phyloP scores from a whole-genome alignment of 345 rosid species.

The Hibiscus tridactylites region DNA sequence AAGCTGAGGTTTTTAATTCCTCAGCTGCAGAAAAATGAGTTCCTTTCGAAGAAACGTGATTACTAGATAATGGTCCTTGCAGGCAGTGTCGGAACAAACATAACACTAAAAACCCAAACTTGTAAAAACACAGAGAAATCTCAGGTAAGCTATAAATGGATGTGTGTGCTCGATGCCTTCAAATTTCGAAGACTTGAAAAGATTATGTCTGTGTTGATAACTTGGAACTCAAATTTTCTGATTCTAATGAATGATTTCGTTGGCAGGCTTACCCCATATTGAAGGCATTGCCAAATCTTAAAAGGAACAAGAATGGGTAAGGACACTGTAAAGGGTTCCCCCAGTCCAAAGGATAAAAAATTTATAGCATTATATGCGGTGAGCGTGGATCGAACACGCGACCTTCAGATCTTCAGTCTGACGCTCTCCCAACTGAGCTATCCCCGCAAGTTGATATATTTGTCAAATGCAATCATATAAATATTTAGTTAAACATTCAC shows the following conservation, averaged over 20 bases:
- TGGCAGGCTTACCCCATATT: neutral
- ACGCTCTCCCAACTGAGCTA: conserved; percentile 67
- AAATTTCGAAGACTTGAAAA: neutral
- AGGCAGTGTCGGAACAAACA: too few relatives aligned
- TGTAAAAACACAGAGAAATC: too few relatives aligned
- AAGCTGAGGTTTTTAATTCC: too few relatives aligned
- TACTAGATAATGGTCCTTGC: too few relatives aligned
- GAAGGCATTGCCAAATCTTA: neutral
- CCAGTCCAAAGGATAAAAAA: neutral
- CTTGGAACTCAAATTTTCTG: too few relatives aligned
- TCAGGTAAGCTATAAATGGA: neutral
- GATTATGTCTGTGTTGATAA: too few relatives aligned
- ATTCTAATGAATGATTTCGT: too few relatives aligned
- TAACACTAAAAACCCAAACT: too few relatives aligned
- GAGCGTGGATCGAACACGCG: conserved; percentile 88
- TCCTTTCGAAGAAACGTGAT: too few relatives aligned
- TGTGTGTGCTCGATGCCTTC: neutral
- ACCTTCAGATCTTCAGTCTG: conserved; percentile 88
- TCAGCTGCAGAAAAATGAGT: too few relatives aligned
- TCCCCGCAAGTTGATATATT: neutral
- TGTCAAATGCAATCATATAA: neutral
- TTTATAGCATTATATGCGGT: conserved; percentile 19
- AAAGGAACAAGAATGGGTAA: neutral
- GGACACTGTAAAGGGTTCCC: too few relatives aligned
- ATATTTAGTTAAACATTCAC: too few relatives aligned